phyloP scores from a whole-genome alignment of 2,329 filamentous ascomycete genomes.

The Phyllosticta paracitricarpa region DNA sequence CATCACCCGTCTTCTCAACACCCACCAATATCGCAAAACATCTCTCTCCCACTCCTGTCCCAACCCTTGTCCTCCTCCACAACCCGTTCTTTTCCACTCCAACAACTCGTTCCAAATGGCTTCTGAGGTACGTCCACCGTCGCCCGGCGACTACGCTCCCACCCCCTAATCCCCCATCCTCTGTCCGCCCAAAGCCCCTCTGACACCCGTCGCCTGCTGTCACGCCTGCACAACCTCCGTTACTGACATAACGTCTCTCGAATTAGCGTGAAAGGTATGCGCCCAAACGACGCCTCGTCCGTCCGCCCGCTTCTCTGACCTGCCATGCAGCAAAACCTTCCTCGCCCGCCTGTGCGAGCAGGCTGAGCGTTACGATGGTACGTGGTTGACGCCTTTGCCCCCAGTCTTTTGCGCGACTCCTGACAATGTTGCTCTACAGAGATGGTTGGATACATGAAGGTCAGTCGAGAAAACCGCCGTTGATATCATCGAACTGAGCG shows the following conservation, averaged over 20 bases:
- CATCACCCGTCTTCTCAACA: conserved; percentile 12
- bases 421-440: conserved; percentile 45
- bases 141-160: conserved; percentile 19
- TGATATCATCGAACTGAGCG: conserved; percentile 3
- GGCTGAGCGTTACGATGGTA: conserved; percentile 99
- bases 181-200: conserved; percentile 21
- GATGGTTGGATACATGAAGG: conserved; percentile 99
- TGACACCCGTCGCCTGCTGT: conserved; percentile 2
- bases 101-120: conserved; percentile 40
- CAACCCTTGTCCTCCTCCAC: conserved; percentile 10
- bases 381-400: conserved; percentile 18
- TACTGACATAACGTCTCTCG: conserved; percentile 24
- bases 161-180: conserved; percentile 20
- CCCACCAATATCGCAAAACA: conserved; percentile 8
- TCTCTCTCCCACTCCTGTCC: background rate
- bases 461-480: conserved; percentile 2
- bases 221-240: conserved; percentile 8
- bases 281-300: conserved; percentile 13
- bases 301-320: conserved; percentile 20
- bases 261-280: conserved; percentile 41
- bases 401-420: conserved; percentile 1
- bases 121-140: conserved; percentile 48
- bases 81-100: conserved; percentile 1
- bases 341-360: conserved; percentile 99
- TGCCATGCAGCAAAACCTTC: conserved; percentile 22